Percentiles rank a stretch among this genome's conserved stretches.
Conservation (phyloP, 2,329 filamentous ascomycete species). For the Nigrospora sphaerica region DNA sequence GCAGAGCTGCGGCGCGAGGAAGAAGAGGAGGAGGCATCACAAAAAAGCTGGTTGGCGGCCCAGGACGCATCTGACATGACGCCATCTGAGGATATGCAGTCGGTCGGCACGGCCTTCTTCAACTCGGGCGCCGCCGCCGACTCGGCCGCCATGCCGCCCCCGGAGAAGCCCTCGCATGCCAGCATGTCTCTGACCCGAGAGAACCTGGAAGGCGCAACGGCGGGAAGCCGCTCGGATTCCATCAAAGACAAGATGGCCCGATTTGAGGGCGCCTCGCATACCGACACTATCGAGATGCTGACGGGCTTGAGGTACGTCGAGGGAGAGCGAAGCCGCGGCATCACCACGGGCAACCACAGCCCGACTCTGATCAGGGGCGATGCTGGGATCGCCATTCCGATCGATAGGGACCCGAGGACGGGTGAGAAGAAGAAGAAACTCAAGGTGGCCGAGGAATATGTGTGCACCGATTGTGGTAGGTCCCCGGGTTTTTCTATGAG, state of each 20-base stretch:
- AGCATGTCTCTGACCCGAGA: constrained; percentile 70
- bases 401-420: constrained; percentile 66
- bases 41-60: constrained; percentile 52
- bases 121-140: constrained; percentile 31
- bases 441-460: constrained; percentile 80
- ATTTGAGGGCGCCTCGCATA: constrained; percentile 68
- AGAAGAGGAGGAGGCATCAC: constrained; percentile 67
- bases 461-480: constrained; percentile 86
- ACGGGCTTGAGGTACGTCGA: constrained; percentile 84
- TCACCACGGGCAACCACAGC: constrained; percentile 78
- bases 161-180: constrained; percentile 52
- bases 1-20: constrained; percentile 81
- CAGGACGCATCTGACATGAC: constrained; percentile 51
- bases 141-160: constrained; percentile 50
- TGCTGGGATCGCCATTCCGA: constrained; percentile 75
- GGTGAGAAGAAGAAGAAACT: constrained; percentile 83
- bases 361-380: constrained; percentile 79
- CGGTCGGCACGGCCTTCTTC: constrained; percentile 15
- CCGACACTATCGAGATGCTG: constrained; percentile 87
- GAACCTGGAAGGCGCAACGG: constrained; percentile 68
- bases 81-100: constrained; percentile 37
- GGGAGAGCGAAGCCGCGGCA: constrained; percentile 79
- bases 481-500: constrained; percentile 8
- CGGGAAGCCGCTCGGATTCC: constrained; percentile 62
- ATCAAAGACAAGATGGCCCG: constrained; percentile 80